Percentiles rank a stretch among this genome's conserved stretches.
Evolutionary conservation across 345 rosid genomes (phyloP).

Genomic region (Brassica rapa): DNA sequence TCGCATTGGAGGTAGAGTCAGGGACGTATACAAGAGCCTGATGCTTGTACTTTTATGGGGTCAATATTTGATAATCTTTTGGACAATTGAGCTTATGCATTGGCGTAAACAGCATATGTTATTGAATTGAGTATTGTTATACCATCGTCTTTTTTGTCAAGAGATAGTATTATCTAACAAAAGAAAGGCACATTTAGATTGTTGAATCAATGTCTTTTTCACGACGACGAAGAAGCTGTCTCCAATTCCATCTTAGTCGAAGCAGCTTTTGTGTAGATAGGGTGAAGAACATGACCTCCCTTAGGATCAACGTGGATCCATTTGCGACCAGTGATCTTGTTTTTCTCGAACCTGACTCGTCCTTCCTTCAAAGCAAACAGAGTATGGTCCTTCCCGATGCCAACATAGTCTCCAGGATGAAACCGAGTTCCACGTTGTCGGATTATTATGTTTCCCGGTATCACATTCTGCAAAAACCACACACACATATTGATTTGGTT

Average conservation of each 20-base stretch:
- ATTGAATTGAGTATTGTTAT: constrained; percentile 1
- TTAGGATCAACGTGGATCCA: constrained; percentile 77
- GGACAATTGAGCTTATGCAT: too few relatives aligned
- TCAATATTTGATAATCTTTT: too few relatives aligned
- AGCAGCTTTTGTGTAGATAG: constrained; percentile 46
- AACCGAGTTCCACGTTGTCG: constrained; percentile 79
- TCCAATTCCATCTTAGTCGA: constrained; percentile 31
- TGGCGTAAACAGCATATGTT: neutral
- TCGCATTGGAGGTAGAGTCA: too few relatives aligned
- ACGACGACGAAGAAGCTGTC: constrained; percentile 18
- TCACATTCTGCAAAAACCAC: constrained; percentile 57
- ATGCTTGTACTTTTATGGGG: too few relatives aligned
- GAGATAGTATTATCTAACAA: neutral
- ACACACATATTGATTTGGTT: neutral
- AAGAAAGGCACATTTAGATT: neutral
- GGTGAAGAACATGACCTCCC: constrained; percentile 78
- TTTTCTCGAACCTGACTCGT: constrained; percentile 65
- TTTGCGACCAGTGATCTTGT: constrained; percentile 68
- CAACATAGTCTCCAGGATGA: constrained; percentile 86
- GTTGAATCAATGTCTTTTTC: neutral
- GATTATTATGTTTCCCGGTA: constrained; percentile 83
- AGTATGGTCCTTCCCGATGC: constrained; percentile 76
- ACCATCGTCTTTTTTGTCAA: neutral
- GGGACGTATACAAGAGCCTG: too few relatives aligned
- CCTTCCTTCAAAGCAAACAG: constrained; percentile 74